Evolutionary conservation across 2,329 filamentous ascomycete species (phyloP), one percentile per base, ranked within the genome.

Genomic region (Pezicula radicicola): DNA sequence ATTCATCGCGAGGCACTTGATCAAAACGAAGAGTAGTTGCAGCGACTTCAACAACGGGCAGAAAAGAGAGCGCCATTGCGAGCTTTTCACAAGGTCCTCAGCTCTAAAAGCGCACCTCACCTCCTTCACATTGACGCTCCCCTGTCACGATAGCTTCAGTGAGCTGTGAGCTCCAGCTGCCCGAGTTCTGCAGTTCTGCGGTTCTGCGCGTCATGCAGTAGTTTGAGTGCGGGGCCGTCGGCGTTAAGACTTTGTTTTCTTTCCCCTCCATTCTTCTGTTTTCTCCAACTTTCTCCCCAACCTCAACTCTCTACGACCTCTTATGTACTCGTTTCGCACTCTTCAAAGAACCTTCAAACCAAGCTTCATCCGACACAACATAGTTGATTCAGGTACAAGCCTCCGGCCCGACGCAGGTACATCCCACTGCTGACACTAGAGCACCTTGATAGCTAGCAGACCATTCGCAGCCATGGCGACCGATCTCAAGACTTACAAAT

Each of bases 401-500:
- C 37, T 6, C 15, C 16, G 45, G 28, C n/a, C 21, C 8, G n/a
- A 30, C 46, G 50, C 43, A 55, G 28, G 15, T 30, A 25, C 2
- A 18, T 36, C 28, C 16, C 36, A 49, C 41, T 46, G 36, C 56
- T 61, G 51, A 62, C 51, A 53, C 46, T 51, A 41, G 33, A 35
- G 27, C 41, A 56, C 46, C 54, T 58, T 50, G 35, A 52, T 50
- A 66, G 65, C 47, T 55, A 60, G 56, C 46, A 63, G 59, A 57
- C 44, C 54, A 53, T 65, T 57, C 62, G 59, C 61, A 63, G 66
- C 63, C 49, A 68, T 68, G 83, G 80, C 89, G 57, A 81, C 92
- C 0, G 83, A 97, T 58, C 75, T 80, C 2, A 78, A 76, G 59
- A 89, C 81, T 55, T 97, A 97, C 74, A 89, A 94, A 71, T 78